Conservation (phyloP, 495 filamentous ascomycete genomes). For the Amniculicola lignicola region DNA sequence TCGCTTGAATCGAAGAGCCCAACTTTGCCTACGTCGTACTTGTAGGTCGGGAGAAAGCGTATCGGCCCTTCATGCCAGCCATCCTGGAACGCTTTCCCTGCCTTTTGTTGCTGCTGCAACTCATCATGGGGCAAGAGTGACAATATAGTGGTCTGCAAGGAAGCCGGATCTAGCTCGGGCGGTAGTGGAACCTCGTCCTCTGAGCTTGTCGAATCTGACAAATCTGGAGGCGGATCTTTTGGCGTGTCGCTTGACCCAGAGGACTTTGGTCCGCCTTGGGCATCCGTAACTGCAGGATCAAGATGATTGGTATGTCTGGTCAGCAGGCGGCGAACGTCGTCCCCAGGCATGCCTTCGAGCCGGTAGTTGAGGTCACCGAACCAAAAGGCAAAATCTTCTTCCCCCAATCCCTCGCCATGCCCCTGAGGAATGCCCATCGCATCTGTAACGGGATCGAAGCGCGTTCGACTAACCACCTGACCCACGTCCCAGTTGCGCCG, state of each 20-base stretch:
- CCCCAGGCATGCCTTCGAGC: conserved; percentile 80
- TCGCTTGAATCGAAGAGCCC: conserved; percentile 92
- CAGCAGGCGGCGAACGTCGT: conserved; percentile 83
- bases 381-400: conserved; percentile 93
- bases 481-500: conserved; percentile 84
- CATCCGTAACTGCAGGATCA: conserved; percentile 50
- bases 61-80: conserved; percentile 91
- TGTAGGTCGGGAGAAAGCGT: conserved; percentile 89
- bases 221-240: neutral
- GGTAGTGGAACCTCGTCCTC: conserved; percentile 17
- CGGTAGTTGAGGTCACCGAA: conserved; percentile 97
- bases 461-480: conserved; percentile 69
- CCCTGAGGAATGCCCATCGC: conserved; percentile 51
- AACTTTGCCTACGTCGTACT: conserved; percentile 95
- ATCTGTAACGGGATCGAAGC: conserved; percentile 67
- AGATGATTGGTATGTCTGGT: conserved; percentile 76
- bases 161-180: conserved; percentile 55
- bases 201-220: neutral
- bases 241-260: neutral
- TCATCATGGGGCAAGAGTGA: conserved; percentile 91
- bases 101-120: conserved; percentile 67
- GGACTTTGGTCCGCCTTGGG: neutral
- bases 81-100: conserved; percentile 76
- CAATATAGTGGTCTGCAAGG: conserved; percentile 77
- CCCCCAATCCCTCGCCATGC: conserved; percentile 67